Conservation (phyloP, 129 eudicot genomes). For the Flaveria brownii region DNA sequence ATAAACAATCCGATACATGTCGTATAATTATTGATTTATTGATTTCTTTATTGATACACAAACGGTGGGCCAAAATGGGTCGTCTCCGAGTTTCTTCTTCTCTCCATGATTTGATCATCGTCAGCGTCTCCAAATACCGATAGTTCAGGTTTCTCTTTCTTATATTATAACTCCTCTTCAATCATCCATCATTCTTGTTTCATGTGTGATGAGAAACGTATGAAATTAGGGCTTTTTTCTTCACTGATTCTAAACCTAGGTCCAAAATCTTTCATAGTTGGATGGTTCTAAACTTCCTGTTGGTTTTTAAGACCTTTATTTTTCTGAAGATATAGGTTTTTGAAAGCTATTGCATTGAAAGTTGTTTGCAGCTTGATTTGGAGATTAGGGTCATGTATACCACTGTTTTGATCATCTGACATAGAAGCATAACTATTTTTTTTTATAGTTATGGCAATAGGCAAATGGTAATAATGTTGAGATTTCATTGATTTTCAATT, state of each 20-base stretch:
- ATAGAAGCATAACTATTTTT: too few species aligned
- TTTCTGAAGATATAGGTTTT: neutral
- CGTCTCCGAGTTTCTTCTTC: slow-evolving; percentile 1
- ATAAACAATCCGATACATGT: too few species aligned
- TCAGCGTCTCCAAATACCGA: neutral
- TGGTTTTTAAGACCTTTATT: neutral
- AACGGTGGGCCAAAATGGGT: neutral
- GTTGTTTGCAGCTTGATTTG: neutral
- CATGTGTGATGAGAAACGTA: neutral
- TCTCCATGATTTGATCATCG: neutral
- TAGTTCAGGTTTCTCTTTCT: slow-evolving; percentile 7
- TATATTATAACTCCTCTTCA: neutral
- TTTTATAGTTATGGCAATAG: too few species aligned
- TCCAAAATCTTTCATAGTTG: neutral
- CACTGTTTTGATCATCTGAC: too few species aligned
- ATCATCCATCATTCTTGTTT: neutral
- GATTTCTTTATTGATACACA: too few species aligned
- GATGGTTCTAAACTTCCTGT: neutral
- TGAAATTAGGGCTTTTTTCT: neutral
- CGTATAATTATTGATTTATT: too few species aligned
- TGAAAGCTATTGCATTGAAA: too few species aligned
- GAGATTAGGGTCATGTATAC: neutral
- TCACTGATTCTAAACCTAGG: neutral
- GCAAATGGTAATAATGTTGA: too few species aligned
- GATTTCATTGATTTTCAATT: too few species aligned